Evolutionary conservation across 257 asterid genomes (phyloP).

Genomic region (Perilla frutescens): DNA sequence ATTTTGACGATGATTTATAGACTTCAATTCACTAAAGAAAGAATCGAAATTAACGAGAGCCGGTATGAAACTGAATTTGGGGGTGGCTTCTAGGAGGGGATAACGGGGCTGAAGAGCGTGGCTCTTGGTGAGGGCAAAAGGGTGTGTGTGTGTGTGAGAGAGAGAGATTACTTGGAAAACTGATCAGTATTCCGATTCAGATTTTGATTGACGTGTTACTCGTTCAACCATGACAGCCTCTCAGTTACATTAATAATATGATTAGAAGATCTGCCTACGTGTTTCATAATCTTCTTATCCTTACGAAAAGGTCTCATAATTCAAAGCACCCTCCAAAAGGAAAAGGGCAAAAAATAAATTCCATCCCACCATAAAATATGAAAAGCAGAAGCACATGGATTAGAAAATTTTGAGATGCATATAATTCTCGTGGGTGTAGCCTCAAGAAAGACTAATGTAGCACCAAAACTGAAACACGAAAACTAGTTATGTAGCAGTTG

Average conservation of each 20-base stretch:
- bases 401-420: neutral
- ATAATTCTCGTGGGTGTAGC: neutral
- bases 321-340: no score
- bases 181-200: neutral
- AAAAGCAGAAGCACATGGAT: no score
- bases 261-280: conserved; percentile 24
- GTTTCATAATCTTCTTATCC: conserved; percentile 32
- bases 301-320: neutral
- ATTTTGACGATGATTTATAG: no score
- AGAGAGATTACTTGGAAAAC: neutral
- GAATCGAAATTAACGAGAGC: conserved; percentile 15
- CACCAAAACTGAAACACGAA: neutral
- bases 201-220: conserved; percentile 15
- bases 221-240: neutral
- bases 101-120: conserved; percentile 1
- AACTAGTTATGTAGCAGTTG: neutral
- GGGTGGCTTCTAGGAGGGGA: neutral
- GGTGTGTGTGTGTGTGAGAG: no score
- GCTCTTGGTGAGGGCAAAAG: conserved; percentile 38
- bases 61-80: neutral
- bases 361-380: no score
- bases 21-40: no score
- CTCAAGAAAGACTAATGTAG: no score
- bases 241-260: neutral
- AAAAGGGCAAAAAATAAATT: no score